Conservation (phyloP, 768 basidiomycete genomes). For the Macrolepiota fuliginosa region DNA sequence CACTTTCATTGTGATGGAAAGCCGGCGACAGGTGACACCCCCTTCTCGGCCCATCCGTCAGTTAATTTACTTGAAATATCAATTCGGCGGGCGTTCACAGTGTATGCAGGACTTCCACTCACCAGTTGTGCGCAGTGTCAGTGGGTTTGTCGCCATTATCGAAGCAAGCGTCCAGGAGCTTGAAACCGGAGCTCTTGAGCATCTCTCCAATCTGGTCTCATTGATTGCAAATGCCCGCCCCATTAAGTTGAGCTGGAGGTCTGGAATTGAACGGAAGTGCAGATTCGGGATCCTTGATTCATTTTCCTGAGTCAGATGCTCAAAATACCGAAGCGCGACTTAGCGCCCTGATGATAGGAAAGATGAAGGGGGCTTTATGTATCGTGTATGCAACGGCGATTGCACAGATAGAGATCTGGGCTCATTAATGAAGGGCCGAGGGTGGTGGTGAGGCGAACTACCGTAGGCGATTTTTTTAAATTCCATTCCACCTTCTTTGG, state of each 20-base stretch:
- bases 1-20: slow-evolving; percentile 46
- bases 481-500: neutral
- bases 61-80: slow-evolving; percentile 49
- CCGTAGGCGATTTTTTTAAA: no score
- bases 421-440: no score
- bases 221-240: slow-evolving; percentile 36
- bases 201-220: slow-evolving; percentile 32
- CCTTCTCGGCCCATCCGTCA: slow-evolving; percentile 46
- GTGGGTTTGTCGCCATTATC: slow-evolving; percentile 46
- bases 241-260: slow-evolving; percentile 38
- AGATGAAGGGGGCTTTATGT: no score
- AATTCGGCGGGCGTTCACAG: slow-evolving; percentile 34
- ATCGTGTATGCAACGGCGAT: no score
- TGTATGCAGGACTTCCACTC: slow-evolving; percentile 9
- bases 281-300: no score
- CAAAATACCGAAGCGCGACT: no score
- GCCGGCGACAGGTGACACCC: slow-evolving; percentile 43
- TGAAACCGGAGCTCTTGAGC: slow-evolving; percentile 38
- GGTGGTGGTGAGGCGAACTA: no score
- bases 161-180: slow-evolving; percentile 40
- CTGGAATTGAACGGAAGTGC: no score
- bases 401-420: no score
- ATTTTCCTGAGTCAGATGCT: no score
- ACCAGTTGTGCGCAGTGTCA: slow-evolving; percentile 44
- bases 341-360: no score